Evolutionary conservation across 2,329 filamentous ascomycete genomes (phyloP), one percentile per base, ranked within the genome.

Genomic region (Beauveria caledonica): DNA sequence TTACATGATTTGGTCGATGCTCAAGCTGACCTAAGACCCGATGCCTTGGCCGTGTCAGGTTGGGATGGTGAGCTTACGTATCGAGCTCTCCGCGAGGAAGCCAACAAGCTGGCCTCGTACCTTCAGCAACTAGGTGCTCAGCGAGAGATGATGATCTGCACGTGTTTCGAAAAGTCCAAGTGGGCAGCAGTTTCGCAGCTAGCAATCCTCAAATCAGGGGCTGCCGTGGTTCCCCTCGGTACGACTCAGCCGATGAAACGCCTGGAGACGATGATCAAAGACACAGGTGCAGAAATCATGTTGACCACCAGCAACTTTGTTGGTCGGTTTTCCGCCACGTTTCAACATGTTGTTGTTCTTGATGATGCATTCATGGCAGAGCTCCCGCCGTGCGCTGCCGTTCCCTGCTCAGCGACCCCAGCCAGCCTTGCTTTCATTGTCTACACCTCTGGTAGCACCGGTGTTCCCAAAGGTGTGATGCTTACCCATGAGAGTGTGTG

Each of bases 151-250:
- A 53, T 42, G 36, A 48, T 60, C 33, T 48, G 29, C 5, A 25
- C 40, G 15, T 60, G 57, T 42, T 39, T 60, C 8, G 46, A 52
- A 39, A 60, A 60, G 46, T 60, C 45, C 10, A 60, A 40, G 45
- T 60, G 45, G 57, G 57, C 45, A 15, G 46, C 51, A 1, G 27
- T 60, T 3, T 27, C 57, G 13, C 51, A 52, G 48, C 48, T 60
- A 9, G 57, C 45, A 13, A 33, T 60, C n/a, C 57, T 60, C 23
- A 19, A 27, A 15, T 33, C 45, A 9, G 57, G 46, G 5, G 55
- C 23, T n/a, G 55, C 55, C 21, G 55, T 58, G 15, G 45, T 49
- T 33, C 55, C 55, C 36, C 25, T 58, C 7, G 55, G 55, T 7
- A 39, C 46, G 10, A 25, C 40, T 13, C 21, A 50, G n/a, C 55